These are phyloP conservation scores for Trichopus zeylanicus DNA, from an alignment of 116 monocot genomes.

Conservation along the genomic window DNA sequence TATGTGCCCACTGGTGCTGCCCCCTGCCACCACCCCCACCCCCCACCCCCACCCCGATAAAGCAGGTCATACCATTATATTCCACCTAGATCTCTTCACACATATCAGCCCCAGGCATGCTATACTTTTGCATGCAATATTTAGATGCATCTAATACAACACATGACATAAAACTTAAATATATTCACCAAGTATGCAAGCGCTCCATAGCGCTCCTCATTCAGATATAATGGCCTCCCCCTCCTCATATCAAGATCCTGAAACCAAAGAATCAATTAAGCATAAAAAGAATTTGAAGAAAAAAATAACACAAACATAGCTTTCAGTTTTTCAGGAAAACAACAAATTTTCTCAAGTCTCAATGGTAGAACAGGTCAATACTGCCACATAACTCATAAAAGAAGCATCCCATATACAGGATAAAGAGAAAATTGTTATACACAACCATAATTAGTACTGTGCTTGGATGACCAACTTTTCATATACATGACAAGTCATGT, in stretches of 20 bases:
- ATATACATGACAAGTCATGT: no score
- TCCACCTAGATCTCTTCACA: not conserved
- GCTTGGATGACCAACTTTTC: no score
- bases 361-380: no score
- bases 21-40: no score
- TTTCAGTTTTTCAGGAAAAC: not conserved
- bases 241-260: conserved; percentile 74
- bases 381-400: no score
- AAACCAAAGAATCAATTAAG: conserved; percentile 15
- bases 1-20: no score
- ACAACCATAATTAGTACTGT: no score
- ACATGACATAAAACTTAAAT: not conserved
- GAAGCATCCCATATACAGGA: no score
- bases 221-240: conserved; percentile 82
- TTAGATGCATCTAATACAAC: not conserved
- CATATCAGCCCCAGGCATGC: not conserved
- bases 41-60: no score
- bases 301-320: not conserved
- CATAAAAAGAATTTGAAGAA: not conserved
- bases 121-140: conserved; percentile 1
- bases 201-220: conserved; percentile 66
- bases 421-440: no score
- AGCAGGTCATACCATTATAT: not conserved
- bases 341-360: not conserved
- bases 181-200: conserved; percentile 68